A percentile compares a stretch with the other conserved stretches of the same genome.
Evolutionary conservation across 257 asterid species (phyloP).

Genomic region (Lycium ferocissimum): DNA sequence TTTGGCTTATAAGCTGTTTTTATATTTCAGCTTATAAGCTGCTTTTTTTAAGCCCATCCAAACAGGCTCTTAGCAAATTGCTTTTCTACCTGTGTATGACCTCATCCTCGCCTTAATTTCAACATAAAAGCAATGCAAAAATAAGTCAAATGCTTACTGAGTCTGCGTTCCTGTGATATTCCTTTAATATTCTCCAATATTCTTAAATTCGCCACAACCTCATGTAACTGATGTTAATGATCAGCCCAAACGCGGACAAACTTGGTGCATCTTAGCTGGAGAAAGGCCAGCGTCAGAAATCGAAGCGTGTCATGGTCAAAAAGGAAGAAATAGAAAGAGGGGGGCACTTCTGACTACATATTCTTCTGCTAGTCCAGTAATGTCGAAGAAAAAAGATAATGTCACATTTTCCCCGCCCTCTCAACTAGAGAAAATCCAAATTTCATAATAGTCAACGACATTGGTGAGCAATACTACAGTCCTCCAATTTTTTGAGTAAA

Average conservation of each 20-base stretch:
- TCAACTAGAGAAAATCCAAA: constrained; percentile 1
- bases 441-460: neutral
- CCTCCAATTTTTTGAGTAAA: no score
- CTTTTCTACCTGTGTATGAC: constrained; percentile 12
- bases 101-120: constrained; percentile 5
- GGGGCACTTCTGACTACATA: constrained; percentile 11
- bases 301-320: neutral
- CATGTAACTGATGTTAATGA: neutral
- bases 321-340: neutral
- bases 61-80: neutral
- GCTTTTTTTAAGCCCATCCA: no score
- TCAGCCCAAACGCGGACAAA: constrained; percentile 9
- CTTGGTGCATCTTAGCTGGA: neutral
- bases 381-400: neutral
- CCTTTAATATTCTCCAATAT: constrained; percentile 2
- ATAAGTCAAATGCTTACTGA: neutral
- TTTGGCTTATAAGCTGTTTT: no score
- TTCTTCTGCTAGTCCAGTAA: neutral
- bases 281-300: constrained; percentile 8
- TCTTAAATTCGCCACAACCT: neutral
- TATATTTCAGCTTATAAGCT: no score
- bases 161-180: neutral
- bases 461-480: no score
- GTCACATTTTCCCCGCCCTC: neutral
- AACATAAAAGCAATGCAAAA: neutral